Conservation (phyloP, 2,329 filamentous ascomycete genomes). For the Coleophoma eucalyptorum region DNA sequence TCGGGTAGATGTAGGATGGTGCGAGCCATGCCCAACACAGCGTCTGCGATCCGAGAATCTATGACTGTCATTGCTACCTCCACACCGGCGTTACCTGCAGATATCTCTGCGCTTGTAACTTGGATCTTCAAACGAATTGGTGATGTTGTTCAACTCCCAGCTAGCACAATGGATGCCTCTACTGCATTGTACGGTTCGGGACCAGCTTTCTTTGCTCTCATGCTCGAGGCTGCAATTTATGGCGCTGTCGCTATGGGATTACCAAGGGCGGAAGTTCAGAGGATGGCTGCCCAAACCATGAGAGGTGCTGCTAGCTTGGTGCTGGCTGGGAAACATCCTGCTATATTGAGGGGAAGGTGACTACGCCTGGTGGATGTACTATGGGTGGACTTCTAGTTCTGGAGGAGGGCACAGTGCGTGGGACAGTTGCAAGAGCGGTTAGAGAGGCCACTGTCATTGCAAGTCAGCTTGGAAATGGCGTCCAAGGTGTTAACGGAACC, state of each 20-base stretch:
- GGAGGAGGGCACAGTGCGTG: constrained; percentile 69
- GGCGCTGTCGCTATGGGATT: constrained; percentile 77
- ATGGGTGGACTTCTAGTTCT: constrained; percentile 70
- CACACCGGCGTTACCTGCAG: constrained; percentile 50
- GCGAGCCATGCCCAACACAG: constrained; percentile 82
- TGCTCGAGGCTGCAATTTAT: constrained; percentile 73
- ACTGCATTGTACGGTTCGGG: constrained; percentile 74
- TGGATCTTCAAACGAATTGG: constrained; percentile 79
- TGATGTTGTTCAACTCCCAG: constrained; percentile 63
- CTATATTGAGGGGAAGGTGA: constrained; percentile 74
- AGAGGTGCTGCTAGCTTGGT: constrained; percentile 68
- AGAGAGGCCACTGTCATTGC: constrained; percentile 69
- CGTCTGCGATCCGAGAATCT: constrained; percentile 71
- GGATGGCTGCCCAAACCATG: constrained; percentile 80
- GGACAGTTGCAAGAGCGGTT: constrained; percentile 63
- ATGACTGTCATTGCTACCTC: constrained; percentile 76
- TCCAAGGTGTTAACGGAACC: constrained; percentile 45
- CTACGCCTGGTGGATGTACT: constrained; percentile 73
- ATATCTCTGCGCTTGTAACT: constrained; percentile 54
- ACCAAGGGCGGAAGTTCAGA: constrained; percentile 66
- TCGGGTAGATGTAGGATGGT: constrained; percentile 55
- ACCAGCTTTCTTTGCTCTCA: constrained; percentile 71
- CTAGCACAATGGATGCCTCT: constrained; percentile 65
- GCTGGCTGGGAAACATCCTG: constrained; percentile 68
- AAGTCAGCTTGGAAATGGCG: constrained; percentile 53